Conservation (phyloP, 2,329 filamentous ascomycete species). For the Pyrenophora teres region DNA sequence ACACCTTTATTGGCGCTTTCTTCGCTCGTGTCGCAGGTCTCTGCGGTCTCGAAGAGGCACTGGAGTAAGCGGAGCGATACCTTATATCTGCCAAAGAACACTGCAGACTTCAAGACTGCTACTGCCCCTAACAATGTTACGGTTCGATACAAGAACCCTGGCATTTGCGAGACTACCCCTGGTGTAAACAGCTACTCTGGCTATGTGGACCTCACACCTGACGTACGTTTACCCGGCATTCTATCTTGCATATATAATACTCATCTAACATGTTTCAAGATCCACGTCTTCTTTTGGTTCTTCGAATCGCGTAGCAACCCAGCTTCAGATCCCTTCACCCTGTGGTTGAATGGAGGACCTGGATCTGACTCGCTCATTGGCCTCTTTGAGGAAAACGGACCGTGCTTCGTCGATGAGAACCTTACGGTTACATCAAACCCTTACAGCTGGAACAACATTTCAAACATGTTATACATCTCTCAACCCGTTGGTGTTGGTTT, state of each 20-base stretch:
- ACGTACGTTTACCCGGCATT: constrained; percentile 12
- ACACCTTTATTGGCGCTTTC: constrained; percentile 19
- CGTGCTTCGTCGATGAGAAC: constrained; percentile 27
- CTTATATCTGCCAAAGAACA: constrained; percentile 45
- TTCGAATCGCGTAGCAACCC: constrained; percentile 56
- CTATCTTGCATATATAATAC: too few relatives aligned
- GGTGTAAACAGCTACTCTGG: constrained; percentile 57
- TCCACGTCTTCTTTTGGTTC: constrained; percentile 1
- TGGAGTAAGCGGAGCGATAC: constrained; percentile 26
- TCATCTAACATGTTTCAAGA: not conserved
- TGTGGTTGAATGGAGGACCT: constrained; percentile 60
- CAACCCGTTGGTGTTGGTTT: constrained; percentile 65
- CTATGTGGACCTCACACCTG: constrained; percentile 46
- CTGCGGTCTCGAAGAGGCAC: constrained; percentile 26
- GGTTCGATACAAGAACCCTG: constrained; percentile 59
- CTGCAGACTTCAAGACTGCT: constrained; percentile 52
- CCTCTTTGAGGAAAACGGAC: constrained; percentile 52
- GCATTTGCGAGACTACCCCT: constrained; percentile 58
- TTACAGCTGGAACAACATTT: constrained; percentile 64
- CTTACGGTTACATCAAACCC: constrained; percentile 54
- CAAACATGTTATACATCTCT: constrained; percentile 65
- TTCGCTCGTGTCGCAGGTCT: constrained; percentile 15
- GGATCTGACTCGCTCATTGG: constrained; percentile 60
- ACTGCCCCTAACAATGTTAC: constrained; percentile 52
- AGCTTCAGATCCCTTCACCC: constrained; percentile 53